Evolutionary conservation across 345 rosid genomes (phyloP).

Genomic region (Capsella bursapastoris): DNA sequence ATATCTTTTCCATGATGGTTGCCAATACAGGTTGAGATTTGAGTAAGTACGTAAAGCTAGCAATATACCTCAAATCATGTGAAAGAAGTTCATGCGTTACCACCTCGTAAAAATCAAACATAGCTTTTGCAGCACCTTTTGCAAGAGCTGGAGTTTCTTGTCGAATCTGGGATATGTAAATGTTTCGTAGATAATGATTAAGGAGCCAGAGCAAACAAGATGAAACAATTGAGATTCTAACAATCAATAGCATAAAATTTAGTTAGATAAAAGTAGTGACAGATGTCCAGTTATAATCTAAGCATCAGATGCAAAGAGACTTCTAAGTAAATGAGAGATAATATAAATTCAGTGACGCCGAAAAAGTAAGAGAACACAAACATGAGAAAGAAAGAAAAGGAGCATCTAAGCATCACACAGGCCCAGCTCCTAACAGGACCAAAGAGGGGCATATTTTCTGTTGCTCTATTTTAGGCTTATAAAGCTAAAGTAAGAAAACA

Average conservation of each 20-base stretch:
- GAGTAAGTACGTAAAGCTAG: slow-evolving; percentile 1
- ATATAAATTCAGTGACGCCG: not conserved
- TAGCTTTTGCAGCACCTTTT: slow-evolving; percentile 88
- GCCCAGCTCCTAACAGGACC: slow-evolving; percentile 7
- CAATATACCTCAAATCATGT: slow-evolving; percentile 73
- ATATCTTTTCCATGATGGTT: slow-evolving; percentile 5
- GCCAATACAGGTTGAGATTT: slow-evolving; percentile 16
- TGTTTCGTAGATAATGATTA: slow-evolving; percentile 26
- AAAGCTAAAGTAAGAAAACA: slow-evolving; percentile 3
- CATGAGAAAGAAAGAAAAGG: slow-evolving; percentile 3
- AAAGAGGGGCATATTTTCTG: not conserved
- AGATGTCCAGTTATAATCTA: slow-evolving; percentile 25
- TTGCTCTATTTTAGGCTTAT: slow-evolving; percentile 12
- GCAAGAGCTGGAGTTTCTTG: slow-evolving; percentile 73
- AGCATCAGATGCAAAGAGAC: slow-evolving; percentile 11
- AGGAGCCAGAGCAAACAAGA: slow-evolving; percentile 32
- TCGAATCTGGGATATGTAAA: slow-evolving; percentile 61
- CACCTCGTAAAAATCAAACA: slow-evolving; percentile 77
- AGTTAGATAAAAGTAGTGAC: slow-evolving; percentile 1
- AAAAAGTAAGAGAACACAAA: not conserved
- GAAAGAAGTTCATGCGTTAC: slow-evolving; percentile 91
- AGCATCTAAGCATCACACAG: slow-evolving; percentile 13
- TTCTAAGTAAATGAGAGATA: slow-evolving; percentile 3
- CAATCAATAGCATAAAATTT: slow-evolving; percentile 15
- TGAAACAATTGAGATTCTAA: slow-evolving; percentile 26